Conservation (phyloP, 306 rosid species). For the Biancaea sappan region DNA sequence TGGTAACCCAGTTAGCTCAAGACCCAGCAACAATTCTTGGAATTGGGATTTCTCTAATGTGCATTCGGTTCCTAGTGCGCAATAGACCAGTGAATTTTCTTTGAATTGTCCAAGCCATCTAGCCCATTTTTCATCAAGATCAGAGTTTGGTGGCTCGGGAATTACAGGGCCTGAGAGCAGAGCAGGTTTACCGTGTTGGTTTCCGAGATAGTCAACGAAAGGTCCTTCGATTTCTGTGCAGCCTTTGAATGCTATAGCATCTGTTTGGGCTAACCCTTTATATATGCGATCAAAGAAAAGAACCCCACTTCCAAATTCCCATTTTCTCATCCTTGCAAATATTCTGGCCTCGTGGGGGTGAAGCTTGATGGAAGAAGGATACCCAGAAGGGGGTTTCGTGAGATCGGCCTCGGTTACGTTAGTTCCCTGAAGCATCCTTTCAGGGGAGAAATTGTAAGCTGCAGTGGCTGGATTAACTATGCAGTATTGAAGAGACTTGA, state of each 20-base stretch:
- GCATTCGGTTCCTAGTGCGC: constrained; percentile 42
- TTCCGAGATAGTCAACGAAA: constrained; percentile 30
- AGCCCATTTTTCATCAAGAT: constrained; percentile 28
- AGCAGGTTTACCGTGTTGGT: constrained; percentile 22
- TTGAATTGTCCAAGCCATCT: constrained; percentile 33
- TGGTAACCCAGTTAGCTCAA: constrained; percentile 36
- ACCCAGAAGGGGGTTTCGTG: constrained; percentile 31
- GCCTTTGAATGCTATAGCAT: constrained; percentile 45
- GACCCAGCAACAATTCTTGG: constrained; percentile 38
- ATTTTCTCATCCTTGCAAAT: background rate
- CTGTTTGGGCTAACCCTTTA: background rate
- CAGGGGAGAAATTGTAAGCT: background rate
- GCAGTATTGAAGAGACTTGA: constrained; percentile 23
- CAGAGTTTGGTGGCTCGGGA: constrained; percentile 26
- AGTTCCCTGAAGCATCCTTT: background rate
- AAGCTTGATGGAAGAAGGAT: constrained; percentile 33
- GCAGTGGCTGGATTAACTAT: background rate
- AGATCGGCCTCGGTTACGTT: constrained; percentile 19
- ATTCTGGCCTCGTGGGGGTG: constrained; percentile 28
- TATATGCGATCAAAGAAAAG: background rate
- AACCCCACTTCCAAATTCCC: constrained; percentile 40
- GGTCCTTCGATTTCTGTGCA: constrained; percentile 39
- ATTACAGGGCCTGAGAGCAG: constrained; percentile 42
- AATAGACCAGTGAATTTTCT: constrained; percentile 20
- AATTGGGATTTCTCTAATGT: constrained; percentile 9